Conservation (phyloP, 2,329 filamentous ascomycete species). For the Fusarium citri region DNA sequence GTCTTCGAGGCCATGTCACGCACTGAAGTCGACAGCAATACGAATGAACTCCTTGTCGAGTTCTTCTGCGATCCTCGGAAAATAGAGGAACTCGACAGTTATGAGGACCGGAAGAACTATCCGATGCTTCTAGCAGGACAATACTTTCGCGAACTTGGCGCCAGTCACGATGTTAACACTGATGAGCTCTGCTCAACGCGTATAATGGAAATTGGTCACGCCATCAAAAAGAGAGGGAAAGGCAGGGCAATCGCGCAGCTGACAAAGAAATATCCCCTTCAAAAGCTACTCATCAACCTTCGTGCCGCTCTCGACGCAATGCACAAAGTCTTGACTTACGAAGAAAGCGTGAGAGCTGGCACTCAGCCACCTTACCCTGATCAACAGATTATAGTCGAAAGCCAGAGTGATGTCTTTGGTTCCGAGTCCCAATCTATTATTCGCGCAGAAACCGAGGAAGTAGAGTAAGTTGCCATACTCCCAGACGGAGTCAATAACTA, state of each 20-base stretch:
- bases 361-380: slow-evolving; percentile 1
- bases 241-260: slow-evolving; percentile 21
- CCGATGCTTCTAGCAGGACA: slow-evolving; percentile 34
- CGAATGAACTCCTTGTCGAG: slow-evolving; percentile 22
- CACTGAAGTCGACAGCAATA: not conserved
- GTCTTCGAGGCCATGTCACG: slow-evolving; percentile 48
- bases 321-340: slow-evolving; percentile 20
- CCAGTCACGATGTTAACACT: slow-evolving; percentile 6
- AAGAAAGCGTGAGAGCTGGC: not conserved
- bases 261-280: slow-evolving; percentile 29
- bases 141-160: slow-evolving; percentile 45
- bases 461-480: slow-evolving; percentile 22
- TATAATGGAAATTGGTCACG: slow-evolving; percentile 29
- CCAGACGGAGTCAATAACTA: not conserved
- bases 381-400: slow-evolving; percentile 30
- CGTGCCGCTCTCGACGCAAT: slow-evolving; percentile 32
- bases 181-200: slow-evolving; percentile 42
- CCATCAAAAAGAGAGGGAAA: slow-evolving; percentile 14
- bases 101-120: not conserved
- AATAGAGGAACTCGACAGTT: not conserved
- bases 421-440: slow-evolving; percentile 46
- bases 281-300: slow-evolving; percentile 34
- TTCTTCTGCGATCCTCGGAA: slow-evolving; percentile 48
- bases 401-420: slow-evolving; percentile 32
- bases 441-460: slow-evolving; percentile 27